phyloP scores from a whole-genome alignment of 1,284 basidiomycete species.

The Irpex lacteus region DNA sequence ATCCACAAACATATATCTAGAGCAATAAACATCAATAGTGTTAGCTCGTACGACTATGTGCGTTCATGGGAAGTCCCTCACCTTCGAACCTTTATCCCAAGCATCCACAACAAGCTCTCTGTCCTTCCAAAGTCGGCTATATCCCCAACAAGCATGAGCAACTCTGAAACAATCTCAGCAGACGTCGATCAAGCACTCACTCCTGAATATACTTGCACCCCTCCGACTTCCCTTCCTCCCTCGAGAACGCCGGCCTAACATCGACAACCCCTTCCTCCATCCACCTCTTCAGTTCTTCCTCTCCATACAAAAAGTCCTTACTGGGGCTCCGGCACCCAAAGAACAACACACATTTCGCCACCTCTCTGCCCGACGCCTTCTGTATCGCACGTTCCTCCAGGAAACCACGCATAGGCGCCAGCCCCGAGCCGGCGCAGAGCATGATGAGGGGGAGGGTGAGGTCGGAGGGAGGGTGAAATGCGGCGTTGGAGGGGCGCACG shows the following conservation, averaged over 20 bases:
- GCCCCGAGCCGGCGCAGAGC: slow-evolving; percentile 47
- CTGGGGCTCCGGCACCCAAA: slow-evolving; percentile 44
- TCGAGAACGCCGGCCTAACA: slow-evolving; percentile 45
- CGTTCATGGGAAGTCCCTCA: slow-evolving; percentile 10
- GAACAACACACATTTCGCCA: slow-evolving; percentile 44
- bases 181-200: slow-evolving; percentile 26
- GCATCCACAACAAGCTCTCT: slow-evolving; percentile 31
- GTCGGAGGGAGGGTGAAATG: slow-evolving; percentile 47
- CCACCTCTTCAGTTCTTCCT: slow-evolving; percentile 42
- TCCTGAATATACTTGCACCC: slow-evolving; percentile 48
- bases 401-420: slow-evolving; percentile 55
- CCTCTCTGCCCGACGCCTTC: slow-evolving; percentile 39
- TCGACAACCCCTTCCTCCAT: slow-evolving; percentile 42
- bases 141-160: not conserved
- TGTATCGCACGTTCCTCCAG: slow-evolving; percentile 50
- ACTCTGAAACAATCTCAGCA: not conserved
- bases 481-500: slow-evolving; percentile 36
- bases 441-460: slow-evolving; percentile 42
- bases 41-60: no score
- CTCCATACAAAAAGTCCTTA: slow-evolving; percentile 42
- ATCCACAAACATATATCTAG: slow-evolving; percentile 48
- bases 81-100: slow-evolving; percentile 46
- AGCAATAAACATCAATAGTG: not conserved
- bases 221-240: slow-evolving; percentile 30
- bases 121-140: slow-evolving; percentile 44